Conservation (phyloP, 2,329 filamentous ascomycete genomes). For the Laburnicola sp. region DNA sequence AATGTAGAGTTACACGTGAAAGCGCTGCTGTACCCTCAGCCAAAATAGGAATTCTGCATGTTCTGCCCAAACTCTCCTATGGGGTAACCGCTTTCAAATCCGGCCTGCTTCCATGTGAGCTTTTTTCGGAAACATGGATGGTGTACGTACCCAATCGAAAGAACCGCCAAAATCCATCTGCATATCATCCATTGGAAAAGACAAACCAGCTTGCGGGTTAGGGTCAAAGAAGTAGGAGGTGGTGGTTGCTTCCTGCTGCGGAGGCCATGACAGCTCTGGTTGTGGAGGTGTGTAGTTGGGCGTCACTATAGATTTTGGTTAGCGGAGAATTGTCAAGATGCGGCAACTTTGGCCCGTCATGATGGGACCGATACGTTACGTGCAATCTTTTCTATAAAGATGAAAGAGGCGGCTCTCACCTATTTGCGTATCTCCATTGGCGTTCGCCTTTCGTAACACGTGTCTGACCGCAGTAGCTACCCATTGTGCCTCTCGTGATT, state of each 20-base stretch:
- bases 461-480: constrained; percentile 33
- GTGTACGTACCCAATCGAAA: constrained; percentile 30
- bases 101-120: constrained; percentile 11
- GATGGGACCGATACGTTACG: too few relatives aligned
- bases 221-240: constrained; percentile 21
- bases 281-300: background rate
- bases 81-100: constrained; percentile 15
- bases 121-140: background rate
- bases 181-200: constrained; percentile 24
- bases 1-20: too few relatives aligned
- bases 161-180: constrained; percentile 29
- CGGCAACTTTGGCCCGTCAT: too few relatives aligned
- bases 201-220: background rate
- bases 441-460: constrained; percentile 29
- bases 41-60: too few relatives aligned
- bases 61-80: too few relatives aligned
- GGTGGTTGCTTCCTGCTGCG: background rate
- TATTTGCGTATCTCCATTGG: background rate
- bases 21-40: too few relatives aligned
- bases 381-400: background rate
- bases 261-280: background rate
- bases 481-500: constrained; percentile 37
- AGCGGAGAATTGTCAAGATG: background rate
- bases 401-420: background rate
- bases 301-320: background rate